A percentile compares a stretch with the other conserved stretches of the same genome.
phyloP scores from a whole-genome alignment of 305 asterid genomes.

The Rubia occidens region DNA sequence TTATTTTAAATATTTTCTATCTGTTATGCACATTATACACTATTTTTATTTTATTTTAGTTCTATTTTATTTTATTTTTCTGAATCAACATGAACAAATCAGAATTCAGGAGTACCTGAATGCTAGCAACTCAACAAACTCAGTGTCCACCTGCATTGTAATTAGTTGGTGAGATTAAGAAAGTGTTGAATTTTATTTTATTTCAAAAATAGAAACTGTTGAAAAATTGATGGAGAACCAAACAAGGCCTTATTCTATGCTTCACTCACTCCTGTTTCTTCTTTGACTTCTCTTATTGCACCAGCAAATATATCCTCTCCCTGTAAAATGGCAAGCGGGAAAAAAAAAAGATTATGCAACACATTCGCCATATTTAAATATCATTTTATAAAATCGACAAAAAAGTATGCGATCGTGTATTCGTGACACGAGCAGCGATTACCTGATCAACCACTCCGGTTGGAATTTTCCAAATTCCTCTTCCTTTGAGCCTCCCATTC shows the following conservation, averaged over 20 bases:
- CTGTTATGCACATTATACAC: too few relatives aligned
- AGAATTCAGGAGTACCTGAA: constrained; percentile 39
- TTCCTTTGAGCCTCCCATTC: constrained; percentile 42
- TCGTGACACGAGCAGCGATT: not conserved
- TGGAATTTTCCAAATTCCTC: constrained; percentile 73
- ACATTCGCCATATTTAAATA: constrained; percentile 6
- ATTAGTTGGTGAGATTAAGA: constrained; percentile 7
- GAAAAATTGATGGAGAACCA: not conserved
- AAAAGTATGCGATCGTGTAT: not conserved
- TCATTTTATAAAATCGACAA: not conserved
- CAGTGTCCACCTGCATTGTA: constrained; percentile 51
- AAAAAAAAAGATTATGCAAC: not conserved
- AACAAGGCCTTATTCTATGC: constrained; percentile 11
- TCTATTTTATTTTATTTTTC: too few relatives aligned
- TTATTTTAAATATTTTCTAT: too few relatives aligned
- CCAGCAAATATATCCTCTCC: constrained; percentile 62
- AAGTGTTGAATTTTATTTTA: too few relatives aligned
- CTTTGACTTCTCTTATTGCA: constrained; percentile 68
- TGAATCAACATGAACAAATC: not conserved
- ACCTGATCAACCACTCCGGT: constrained; percentile 77
- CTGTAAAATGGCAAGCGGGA: constrained; percentile 26
- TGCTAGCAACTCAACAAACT: constrained; percentile 59
- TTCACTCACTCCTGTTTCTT: constrained; percentile 75
- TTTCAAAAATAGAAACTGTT: constrained; percentile 7
- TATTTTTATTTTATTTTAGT: too few relatives aligned